Percentiles rank a stretch among this genome's conserved stretches.
Evolutionary conservation across 805 yeast species (phyloP).

Genomic region (Pichia sporocuriosa): DNA sequence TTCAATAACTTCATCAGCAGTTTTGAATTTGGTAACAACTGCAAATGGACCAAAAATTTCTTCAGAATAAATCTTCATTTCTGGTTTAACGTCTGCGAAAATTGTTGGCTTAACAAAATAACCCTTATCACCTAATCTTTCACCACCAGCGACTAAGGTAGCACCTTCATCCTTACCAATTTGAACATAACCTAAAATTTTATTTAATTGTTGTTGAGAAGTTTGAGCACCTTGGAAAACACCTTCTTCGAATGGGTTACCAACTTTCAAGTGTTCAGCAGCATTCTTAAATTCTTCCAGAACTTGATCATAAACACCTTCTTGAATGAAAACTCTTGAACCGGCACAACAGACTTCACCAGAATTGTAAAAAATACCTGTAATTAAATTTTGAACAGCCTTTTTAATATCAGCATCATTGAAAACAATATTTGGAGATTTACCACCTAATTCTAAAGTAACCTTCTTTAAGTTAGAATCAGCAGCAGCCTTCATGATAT

Average conservation of each 20-base stretch:
- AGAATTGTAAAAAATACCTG: conserved; percentile 79
- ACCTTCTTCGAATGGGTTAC: conserved; percentile 69
- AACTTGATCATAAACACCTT: conserved; percentile 60
- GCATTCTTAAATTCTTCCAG: conserved; percentile 48
- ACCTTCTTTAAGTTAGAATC: conserved; percentile 64
- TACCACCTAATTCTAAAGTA: conserved; percentile 83
- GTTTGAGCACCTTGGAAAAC: conserved; percentile 74
- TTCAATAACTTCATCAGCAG: conserved; percentile 66
- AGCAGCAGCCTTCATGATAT: conserved; percentile 67
- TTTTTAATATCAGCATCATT: conserved; percentile 63
- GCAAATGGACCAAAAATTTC: conserved; percentile 92
- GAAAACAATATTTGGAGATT: conserved; percentile 80
- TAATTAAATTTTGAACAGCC: conserved; percentile 60
- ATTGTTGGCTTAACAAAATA: conserved; percentile 76
- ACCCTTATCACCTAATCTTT: conserved; percentile 62
- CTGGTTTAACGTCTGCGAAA: conserved; percentile 71
- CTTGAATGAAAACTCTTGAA: conserved; percentile 76
- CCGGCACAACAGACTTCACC: conserved; percentile 95
- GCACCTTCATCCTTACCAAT: conserved; percentile 65
- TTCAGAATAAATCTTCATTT: conserved; percentile 72
- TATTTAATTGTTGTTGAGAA: conserved; percentile 58
- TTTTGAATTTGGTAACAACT: conserved; percentile 63
- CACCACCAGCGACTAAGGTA: conserved; percentile 75
- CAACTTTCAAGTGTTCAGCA: conserved; percentile 52
- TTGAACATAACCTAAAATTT: conserved; percentile 56